These are phyloP conservation scores for Tuber calosporum DNA, from an alignment of 495 filamentous ascomycete genomes.

Conservation along the genomic window DNA sequence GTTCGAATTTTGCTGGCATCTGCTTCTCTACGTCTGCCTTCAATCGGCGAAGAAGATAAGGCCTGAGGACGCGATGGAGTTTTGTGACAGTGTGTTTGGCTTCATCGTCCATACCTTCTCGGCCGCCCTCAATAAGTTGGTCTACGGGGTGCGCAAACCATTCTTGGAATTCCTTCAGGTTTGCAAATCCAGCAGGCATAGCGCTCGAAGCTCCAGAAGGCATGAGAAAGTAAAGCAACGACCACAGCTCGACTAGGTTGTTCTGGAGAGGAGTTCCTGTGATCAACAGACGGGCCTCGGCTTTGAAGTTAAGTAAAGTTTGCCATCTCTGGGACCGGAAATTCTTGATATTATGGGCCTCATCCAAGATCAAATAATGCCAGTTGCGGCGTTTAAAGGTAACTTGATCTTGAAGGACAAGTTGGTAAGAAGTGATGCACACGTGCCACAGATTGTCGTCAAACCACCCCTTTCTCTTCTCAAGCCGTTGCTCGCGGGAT, in stretches of 20 bases:
- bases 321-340: conserved; percentile 97
- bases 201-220: conserved; percentile 65
- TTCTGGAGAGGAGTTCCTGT: conserved; percentile 97
- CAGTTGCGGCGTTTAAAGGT: conserved; percentile 89
- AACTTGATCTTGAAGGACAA: conserved; percentile 85
- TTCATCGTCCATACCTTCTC: conserved; percentile 88
- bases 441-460: conserved; percentile 91
- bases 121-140: conserved; percentile 89
- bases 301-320: conserved; percentile 82
- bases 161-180: conserved; percentile 82
- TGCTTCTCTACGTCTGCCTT: conserved; percentile 99
- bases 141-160: conserved; percentile 90
- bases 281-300: conserved; percentile 73
- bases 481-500: conserved; percentile 78
- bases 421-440: conserved; percentile 91
- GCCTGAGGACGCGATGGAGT: conserved; percentile 85
- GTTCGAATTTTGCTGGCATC: conserved; percentile 96
- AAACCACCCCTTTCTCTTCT: conserved; percentile 84
- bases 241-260: conserved; percentile 95
- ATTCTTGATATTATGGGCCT: conserved; percentile 99
- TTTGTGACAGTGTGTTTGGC: conserved; percentile 79
- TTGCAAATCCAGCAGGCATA: conserved; percentile 78
- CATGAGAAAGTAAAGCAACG: conserved; percentile 90
- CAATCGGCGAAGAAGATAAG: conserved; percentile 82
- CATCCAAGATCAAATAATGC: conserved; percentile 98